Conservation (phyloP, 495 filamentous ascomycete species). For the Penicillium angulare region DNA sequence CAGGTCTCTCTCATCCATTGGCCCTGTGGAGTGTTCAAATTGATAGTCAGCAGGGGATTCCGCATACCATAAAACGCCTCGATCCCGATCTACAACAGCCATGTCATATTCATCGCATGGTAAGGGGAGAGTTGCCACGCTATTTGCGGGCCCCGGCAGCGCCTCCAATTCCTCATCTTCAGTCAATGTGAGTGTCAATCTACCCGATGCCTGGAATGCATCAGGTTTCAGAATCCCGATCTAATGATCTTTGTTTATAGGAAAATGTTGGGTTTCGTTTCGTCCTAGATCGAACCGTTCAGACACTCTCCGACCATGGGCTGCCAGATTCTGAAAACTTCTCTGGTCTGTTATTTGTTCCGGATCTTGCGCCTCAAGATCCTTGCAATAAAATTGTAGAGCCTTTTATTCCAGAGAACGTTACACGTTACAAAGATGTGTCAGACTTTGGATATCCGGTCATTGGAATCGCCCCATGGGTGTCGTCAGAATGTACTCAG, state of each 20-base stretch:
- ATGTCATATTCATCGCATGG: constrained; percentile 23
- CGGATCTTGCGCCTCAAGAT: constrained; percentile 55
- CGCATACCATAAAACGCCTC: not conserved
- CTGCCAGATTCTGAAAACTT: constrained; percentile 54
- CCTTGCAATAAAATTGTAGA: constrained; percentile 58
- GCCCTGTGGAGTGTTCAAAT: not conserved
- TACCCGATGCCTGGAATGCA: constrained; percentile 1
- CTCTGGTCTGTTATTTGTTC: constrained; percentile 79
- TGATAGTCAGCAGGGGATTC: not conserved
- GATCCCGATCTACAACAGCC: not conserved
- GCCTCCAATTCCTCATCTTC: constrained; percentile 33
- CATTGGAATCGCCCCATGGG: constrained; percentile 91
- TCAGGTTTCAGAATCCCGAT: not conserved
- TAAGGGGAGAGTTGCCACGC: constrained; percentile 35
- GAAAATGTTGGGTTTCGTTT: constrained; percentile 63
- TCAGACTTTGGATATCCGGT: constrained; percentile 52
- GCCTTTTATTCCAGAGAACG: constrained; percentile 66
- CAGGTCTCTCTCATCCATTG: not conserved
- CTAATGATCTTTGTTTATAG: constrained; percentile 32
- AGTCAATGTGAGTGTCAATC: constrained; percentile 36
- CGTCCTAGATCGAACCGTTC: constrained; percentile 58
- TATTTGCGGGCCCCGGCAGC: constrained; percentile 39
- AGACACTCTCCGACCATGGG: constrained; percentile 65
- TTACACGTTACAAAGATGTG: constrained; percentile 67
- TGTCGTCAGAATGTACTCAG: constrained; percentile 63